A percentile compares a stretch with the other conserved stretches of the same genome.
These are phyloP conservation scores for Piedraia hortae DNA, from an alignment of 2,329 filamentous ascomycete genomes.

Conservation along the genomic window DNA sequence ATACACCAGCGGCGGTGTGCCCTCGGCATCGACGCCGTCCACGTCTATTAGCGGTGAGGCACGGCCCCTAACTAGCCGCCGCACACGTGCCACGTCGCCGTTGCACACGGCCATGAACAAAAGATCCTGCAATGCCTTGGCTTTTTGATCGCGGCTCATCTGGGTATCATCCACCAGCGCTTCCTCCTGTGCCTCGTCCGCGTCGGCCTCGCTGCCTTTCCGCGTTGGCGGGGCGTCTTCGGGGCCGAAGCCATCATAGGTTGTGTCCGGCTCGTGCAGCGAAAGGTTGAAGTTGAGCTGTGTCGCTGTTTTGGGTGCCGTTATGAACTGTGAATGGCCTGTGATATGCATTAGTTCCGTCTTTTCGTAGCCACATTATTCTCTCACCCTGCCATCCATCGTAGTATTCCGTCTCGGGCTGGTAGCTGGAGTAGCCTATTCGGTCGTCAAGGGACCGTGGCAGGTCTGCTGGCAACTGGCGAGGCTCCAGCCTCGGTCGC, in stretches of 20 bases:
- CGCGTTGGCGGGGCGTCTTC: constrained; percentile 83
- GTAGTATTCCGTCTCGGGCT: constrained; percentile 84
- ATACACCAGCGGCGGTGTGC: constrained; percentile 88
- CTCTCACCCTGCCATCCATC: constrained; percentile 80
- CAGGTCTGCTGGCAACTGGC: constrained; percentile 50
- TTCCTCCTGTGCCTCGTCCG: constrained; percentile 51
- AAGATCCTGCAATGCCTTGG: constrained; percentile 53
- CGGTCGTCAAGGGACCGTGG: constrained; percentile 82
- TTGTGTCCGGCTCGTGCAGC: constrained; percentile 41
- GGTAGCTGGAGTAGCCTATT: constrained; percentile 34
- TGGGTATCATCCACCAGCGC: constrained; percentile 48
- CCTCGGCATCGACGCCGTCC: constrained; percentile 73
- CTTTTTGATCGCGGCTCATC: constrained; percentile 51
- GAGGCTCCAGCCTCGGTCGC: constrained; percentile 9
- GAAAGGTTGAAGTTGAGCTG: constrained; percentile 66
- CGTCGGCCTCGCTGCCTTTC: constrained; percentile 36
- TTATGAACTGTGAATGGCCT: constrained; percentile 93
- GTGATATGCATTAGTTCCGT: neutral
- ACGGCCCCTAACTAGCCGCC: constrained; percentile 44
- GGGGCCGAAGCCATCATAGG: constrained; percentile 31
- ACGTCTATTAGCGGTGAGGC: constrained; percentile 56
- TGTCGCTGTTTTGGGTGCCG: constrained; percentile 57
- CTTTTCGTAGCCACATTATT: neutral
- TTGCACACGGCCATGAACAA: constrained; percentile 93
- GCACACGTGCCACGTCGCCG: constrained; percentile 61